Evolutionary conservation across 306 rosid genomes (phyloP), one percentile per base, ranked within the genome.

Genomic region (Cicer bijugum): DNA sequence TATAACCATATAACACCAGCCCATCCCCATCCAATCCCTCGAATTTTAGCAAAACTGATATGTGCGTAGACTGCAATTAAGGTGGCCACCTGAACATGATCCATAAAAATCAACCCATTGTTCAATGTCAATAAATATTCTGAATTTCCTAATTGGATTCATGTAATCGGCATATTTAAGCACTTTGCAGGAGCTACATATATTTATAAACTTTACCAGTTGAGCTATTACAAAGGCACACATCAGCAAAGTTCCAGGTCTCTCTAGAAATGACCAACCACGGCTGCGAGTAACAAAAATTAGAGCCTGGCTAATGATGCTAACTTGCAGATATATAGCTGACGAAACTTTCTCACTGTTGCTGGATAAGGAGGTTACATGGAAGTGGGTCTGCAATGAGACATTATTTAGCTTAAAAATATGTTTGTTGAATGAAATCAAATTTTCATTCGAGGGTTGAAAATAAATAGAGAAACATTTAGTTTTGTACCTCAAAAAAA

Each of bases 11-110:
- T 89, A 39, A 91, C 71, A 50, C 96, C 97, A 46, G 96, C 92
- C 97, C 97, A 91, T 82, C 84, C 79, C 97, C 97, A 91, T 88
- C 96, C 97, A 77, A 91, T 89, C 59, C 97, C 96, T 3, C 39
- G 79, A 33, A 91, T 89, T 39, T 78, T 37, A 37, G 96, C 96
- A 85, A 91, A 91, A 84, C 91, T 88, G 59, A 89, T 88, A 17
- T 43, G 58, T 62, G 97, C 97, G 70, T 91, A 91, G 45, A 89
- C 96, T 38, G 93, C 91, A 44, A 91, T 89, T 57, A 89, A n/a
- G 61, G 97, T 86, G 20, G 97, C 97, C 84, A 89, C 97, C 97
- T 91, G 69, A 78, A 45, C 76, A 72, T 58, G 8, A 56, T 42
- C 50, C 73, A 60, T 67, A 10, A 58, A 56, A 79, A 44, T 60